These are phyloP conservation scores for Pichiaceae sp. DNA, from an alignment of 1,139 yeast genomes.

Conservation along the genomic window DNA sequence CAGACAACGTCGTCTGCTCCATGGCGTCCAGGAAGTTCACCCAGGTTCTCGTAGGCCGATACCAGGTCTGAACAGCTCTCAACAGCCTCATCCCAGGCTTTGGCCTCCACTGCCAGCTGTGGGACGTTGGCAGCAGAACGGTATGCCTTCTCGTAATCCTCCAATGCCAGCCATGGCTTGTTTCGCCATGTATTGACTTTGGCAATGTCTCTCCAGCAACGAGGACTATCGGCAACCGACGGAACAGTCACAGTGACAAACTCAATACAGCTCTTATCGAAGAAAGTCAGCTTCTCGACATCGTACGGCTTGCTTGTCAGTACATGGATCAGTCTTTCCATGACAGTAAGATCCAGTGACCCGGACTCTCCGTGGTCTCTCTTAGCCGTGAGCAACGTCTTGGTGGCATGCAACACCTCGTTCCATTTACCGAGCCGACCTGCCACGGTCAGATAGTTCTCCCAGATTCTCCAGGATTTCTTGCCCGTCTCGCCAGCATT, in stretches of 20 bases:
- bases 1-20: conserved; percentile 82
- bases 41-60: conserved; percentile 82
- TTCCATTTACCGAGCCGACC: conserved; percentile 77
- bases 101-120: conserved; percentile 53
- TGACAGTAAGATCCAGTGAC: conserved; percentile 65
- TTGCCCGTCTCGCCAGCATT: conserved; percentile 55
- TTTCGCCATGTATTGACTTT: conserved; percentile 82
- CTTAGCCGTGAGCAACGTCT: conserved; percentile 48
- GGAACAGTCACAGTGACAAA: conserved; percentile 64
- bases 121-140: conserved; percentile 63
- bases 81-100: conserved; percentile 71
- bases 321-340: conserved; percentile 66
- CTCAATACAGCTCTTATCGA: conserved; percentile 61
- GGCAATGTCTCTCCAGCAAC: conserved; percentile 80
- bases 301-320: conserved; percentile 45
- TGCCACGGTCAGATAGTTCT: conserved; percentile 78
- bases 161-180: conserved; percentile 82
- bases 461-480: conserved; percentile 86
- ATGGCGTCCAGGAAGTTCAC: conserved; percentile 78
- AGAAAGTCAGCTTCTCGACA: conserved; percentile 38
- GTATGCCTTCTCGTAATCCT: conserved; percentile 80
- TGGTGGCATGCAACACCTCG: conserved; percentile 71
- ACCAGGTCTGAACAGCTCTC: conserved; percentile 73
- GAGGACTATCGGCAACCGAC: conserved; percentile 55
- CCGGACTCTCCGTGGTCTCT: conserved; percentile 40